A percentile compares a stretch with the other conserved stretches of the same genome.
phyloP scores from a whole-genome alignment of 148 eudicot genomes.

The Pharnaceum exiguum region DNA sequence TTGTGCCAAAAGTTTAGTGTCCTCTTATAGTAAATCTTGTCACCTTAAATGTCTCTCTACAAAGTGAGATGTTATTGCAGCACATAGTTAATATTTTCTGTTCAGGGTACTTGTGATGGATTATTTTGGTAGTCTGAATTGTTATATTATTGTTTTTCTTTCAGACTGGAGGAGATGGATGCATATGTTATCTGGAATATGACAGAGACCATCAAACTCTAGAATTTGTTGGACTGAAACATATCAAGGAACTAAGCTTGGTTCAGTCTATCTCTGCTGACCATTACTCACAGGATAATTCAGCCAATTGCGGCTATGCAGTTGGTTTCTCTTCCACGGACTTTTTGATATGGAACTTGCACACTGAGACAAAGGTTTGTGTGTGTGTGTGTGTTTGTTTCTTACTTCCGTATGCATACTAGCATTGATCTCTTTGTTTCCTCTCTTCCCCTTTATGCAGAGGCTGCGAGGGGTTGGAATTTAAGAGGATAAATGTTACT shows the following conservation, averaged over 20 bases:
- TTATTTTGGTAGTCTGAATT: background rate
- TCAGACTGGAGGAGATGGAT: slow-evolving; percentile 98
- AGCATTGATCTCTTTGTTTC: slow-evolving; percentile 10
- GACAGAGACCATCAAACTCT: slow-evolving; percentile 38
- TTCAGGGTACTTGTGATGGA: background rate
- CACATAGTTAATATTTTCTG: background rate
- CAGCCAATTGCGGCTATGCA: slow-evolving; percentile 45
- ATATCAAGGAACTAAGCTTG: slow-evolving; percentile 73
- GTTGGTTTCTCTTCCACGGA: slow-evolving; percentile 83
- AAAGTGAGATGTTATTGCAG: background rate
- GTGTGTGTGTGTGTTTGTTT: too few species aligned
- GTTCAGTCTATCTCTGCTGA: slow-evolving; percentile 46
- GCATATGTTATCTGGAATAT: slow-evolving; percentile 90
- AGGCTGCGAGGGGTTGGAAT: background rate
- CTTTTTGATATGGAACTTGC: slow-evolving; percentile 79
- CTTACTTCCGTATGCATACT: background rate
- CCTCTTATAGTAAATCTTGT: too few species aligned
- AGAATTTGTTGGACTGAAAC: slow-evolving; percentile 94
- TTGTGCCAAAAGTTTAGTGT: too few species aligned
- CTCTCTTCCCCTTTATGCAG: background rate
- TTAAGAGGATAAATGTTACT: too few species aligned
- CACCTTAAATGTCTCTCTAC: too few species aligned
- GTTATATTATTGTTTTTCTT: slow-evolving; percentile 5
- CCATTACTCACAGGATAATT: slow-evolving; percentile 30
- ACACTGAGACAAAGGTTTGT: slow-evolving; percentile 75